Evolutionary conservation across 164 flowering plant species (phyloP).

Genomic region (Santalum album): DNA sequence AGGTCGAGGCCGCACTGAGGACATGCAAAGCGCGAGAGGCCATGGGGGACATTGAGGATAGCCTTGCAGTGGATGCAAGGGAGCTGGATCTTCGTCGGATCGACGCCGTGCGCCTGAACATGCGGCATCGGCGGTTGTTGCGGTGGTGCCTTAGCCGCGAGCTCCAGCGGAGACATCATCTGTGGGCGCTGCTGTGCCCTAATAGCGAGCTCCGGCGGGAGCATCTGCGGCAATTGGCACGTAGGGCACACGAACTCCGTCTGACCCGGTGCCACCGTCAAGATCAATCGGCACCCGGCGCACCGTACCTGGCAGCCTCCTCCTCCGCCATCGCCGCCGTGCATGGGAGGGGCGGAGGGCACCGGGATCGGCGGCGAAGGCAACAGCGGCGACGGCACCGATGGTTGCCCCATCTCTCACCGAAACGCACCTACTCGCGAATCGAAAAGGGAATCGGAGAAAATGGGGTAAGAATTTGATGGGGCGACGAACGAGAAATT

Average conservation of each 20-base stretch:
- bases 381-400: constrained; percentile 15
- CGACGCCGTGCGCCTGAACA: constrained; percentile 80
- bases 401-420: constrained; percentile 19
- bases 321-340: constrained; percentile 14
- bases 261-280: constrained; percentile 52
- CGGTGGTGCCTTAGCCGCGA: constrained; percentile 21
- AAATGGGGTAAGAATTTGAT: neutral
- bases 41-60: constrained; percentile 88
- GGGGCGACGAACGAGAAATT: neutral
- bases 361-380: constrained; percentile 9
- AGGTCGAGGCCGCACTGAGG: constrained; percentile 78
- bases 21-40: constrained; percentile 67
- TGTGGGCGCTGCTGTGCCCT: constrained; percentile 12
- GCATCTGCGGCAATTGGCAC: constrained; percentile 74
- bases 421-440: neutral
- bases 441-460: neutral
- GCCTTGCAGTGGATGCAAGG: constrained; percentile 91
- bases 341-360: constrained; percentile 17
- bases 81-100: constrained; percentile 92
- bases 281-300: constrained; percentile 77
- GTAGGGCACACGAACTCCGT: constrained; percentile 72
- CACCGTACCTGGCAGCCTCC: constrained; percentile 64
- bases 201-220: constrained; percentile 73
- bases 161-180: constrained; percentile 88
- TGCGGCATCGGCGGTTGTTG: constrained; percentile 13